Evolutionary conservation across 2,329 filamentous ascomycete genomes (phyloP), one percentile per base, ranked within the genome.

Genomic region (Lecanicillium sp.): DNA sequence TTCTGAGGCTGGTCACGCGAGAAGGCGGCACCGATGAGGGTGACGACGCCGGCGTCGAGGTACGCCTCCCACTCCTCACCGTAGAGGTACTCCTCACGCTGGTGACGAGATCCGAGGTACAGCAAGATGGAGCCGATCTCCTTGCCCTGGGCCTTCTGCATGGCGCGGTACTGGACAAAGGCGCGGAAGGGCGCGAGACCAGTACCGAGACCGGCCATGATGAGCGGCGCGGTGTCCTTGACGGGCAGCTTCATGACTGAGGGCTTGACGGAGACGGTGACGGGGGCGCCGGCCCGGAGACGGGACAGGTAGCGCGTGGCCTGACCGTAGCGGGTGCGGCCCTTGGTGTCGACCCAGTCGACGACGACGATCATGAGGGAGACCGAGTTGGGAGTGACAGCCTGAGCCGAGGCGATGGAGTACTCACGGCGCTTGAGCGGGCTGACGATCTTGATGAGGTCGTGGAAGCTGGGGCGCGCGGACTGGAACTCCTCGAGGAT

Each of bases 61-160:
- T 98, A 98, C 0, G 93, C 93, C 68, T 98, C 93, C 93, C 93
- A 98, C 68, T 98, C 93, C 68, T 98, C 93, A 53, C 93, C 93
- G 63, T 97, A 98, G 52, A 96, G 84, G 70, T 98, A 98, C 72
- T 98, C 93, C 71, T 98, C 93, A 56, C 90, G 88, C 74, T 96
- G 90, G 77, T 96, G 90, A 45, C 93, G 90, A 15, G 90, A 91
- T 54, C 93, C 93, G 74, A 98, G 91, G 77, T 97, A 98, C 51
- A 98, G 74, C 45, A 98, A 80, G 53, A 97, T 93, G 36, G 89
- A 75, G 46, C 93, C 93, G 57, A 98, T 95, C 50, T 93, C 83
- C 73, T 95, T 90, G 67, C 93, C 93, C 67, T 94, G 88, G n/a
- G 89, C 84, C 74, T 95, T 95, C 66, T 98, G 91, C 81, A 94